Evolutionary conservation across 2,329 filamentous ascomycete species (phyloP).

Genomic region (Diaporthe ilicicola): DNA sequence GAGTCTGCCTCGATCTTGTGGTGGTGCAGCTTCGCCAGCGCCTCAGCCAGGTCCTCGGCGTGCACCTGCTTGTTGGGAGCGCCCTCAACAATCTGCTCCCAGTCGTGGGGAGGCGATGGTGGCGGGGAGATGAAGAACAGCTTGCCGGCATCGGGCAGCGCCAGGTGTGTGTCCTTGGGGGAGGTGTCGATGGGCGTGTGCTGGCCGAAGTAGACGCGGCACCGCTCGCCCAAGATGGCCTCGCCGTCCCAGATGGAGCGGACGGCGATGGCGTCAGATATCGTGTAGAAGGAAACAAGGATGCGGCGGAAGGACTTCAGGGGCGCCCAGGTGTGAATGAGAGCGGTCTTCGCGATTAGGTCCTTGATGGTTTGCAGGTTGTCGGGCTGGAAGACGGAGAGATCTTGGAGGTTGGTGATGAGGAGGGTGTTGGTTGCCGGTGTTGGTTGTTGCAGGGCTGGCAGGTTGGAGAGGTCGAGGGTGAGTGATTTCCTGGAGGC

Average conservation of each 20-base stretch:
- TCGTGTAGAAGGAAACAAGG: constrained; percentile 78
- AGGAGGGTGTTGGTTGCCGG: constrained; percentile 84
- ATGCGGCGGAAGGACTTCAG: constrained; percentile 86
- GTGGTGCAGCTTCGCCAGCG: constrained; percentile 69
- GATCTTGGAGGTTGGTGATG: constrained; percentile 80
- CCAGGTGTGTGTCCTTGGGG: constrained; percentile 63
- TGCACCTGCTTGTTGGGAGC: constrained; percentile 76
- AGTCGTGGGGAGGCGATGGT: constrained; percentile 73
- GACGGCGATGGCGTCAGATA: constrained; percentile 74
- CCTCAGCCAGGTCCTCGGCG: constrained; percentile 73
- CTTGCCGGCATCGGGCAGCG: constrained; percentile 74
- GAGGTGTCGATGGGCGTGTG: constrained; percentile 62
- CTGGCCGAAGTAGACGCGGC: constrained; percentile 75
- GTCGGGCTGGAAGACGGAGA: constrained; percentile 76
- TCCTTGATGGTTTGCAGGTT: constrained; percentile 79
- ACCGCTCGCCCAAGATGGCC: constrained; percentile 72
- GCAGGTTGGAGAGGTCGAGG: constrained; percentile 78
- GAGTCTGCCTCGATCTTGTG: constrained; percentile 40
- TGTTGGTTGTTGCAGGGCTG: constrained; percentile 74
- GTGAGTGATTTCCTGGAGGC: constrained; percentile 64
- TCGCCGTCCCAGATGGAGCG: constrained; percentile 79
- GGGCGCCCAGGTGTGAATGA: constrained; percentile 80
- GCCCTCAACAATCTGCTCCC: constrained; percentile 74
- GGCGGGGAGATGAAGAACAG: constrained; percentile 78
- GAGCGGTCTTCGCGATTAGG: constrained; percentile 73